Base-by-base conservation (phyloP, 2,329 filamentous ascomycete species). In the Exophiala oligosperma region DNA sequence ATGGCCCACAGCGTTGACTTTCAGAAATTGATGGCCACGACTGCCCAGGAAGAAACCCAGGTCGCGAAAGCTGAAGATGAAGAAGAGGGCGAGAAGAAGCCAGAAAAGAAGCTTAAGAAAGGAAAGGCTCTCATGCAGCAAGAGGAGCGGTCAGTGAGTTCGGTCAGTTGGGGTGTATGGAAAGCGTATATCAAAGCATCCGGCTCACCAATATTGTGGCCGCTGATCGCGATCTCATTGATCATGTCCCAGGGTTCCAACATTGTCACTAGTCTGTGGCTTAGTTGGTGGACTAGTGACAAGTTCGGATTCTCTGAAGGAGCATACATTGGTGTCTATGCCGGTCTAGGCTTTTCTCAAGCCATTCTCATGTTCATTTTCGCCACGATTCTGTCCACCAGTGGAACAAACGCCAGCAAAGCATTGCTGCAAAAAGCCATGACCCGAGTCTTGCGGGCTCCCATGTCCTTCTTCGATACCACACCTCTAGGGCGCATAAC, bases 401-500 rank as follows among this genome's bases (percentile, higher is more conserved):
- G 88, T 54, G 91, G 92, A 47, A 97, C 94, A 1, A 85, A 83
- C 21, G 84, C 92, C 4, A 94, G 90, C 70, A 93, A 89, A 72
- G 81, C 81, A 40, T 91, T 97, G 84, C 82, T 97, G 51, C 84
- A 88, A 29, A 80, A 85, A 37, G 93, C 94, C 5, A 90, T 97
- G 67, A 85, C 81, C 7, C 83, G 90, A 14, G 91, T 94, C 0
- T 72, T 88, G 7, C 78, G 85, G 48, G 85, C 86, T 2, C 86
- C 86, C 1, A 87, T 88, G 91, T 89, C 90, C 3, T 97, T 97
- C 77, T 97, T 97, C 76, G 94, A 99, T 68, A 97, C 94, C 0
- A 97, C 94, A 0, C 94, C 94, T 0, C 82, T 97, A 1, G 94
- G 94, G 21, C 88, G 93, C 38, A 97, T 97, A 72, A 96, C 92